phyloP scores from a whole-genome alignment of 441 rosid species.

The Croton setiger region DNA sequence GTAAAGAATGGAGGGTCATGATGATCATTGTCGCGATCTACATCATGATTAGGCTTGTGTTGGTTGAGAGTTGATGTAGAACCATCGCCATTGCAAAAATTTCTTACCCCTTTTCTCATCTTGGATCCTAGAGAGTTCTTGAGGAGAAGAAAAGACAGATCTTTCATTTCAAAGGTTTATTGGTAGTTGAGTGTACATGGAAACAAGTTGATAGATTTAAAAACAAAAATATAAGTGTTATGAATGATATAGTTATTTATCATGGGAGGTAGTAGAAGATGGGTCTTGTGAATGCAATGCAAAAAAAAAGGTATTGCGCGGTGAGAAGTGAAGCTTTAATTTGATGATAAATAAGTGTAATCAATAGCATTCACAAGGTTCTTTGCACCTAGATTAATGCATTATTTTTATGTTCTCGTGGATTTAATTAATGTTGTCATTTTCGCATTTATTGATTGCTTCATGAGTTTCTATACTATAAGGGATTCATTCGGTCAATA shows the following conservation, averaged over 20 bases:
- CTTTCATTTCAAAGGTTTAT: constrained; percentile 56
- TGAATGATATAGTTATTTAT: too few species aligned
- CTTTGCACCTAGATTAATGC: background rate
- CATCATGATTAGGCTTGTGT: constrained; percentile 8
- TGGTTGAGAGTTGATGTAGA: constrained; percentile 77
- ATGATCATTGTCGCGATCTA: background rate
- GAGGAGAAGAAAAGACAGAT: constrained; percentile 56
- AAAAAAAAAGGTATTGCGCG: constrained; percentile 23
- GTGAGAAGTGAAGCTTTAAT: background rate
- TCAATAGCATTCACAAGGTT: constrained; percentile 26
- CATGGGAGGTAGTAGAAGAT: too few species aligned
- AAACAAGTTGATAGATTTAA: too few species aligned
- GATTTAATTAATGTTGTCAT: background rate
- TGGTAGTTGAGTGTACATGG: background rate
- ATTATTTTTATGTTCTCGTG: background rate
- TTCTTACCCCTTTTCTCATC: constrained; percentile 62
- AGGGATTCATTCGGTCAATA: too few species aligned
- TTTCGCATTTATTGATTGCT: background rate
- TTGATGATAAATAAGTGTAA: background rate
- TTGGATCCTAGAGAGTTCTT: constrained; percentile 57
- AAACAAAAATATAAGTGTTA: too few species aligned
- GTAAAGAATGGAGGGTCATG: background rate
- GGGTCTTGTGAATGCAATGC: too few species aligned
- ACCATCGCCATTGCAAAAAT: constrained; percentile 52
- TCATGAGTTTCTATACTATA: too few species aligned